Evolutionary conservation across 2,329 filamentous ascomycete genomes (phyloP), one percentile per base, ranked within the genome.

Genomic region (Microcyclospora tardicrescens): DNA sequence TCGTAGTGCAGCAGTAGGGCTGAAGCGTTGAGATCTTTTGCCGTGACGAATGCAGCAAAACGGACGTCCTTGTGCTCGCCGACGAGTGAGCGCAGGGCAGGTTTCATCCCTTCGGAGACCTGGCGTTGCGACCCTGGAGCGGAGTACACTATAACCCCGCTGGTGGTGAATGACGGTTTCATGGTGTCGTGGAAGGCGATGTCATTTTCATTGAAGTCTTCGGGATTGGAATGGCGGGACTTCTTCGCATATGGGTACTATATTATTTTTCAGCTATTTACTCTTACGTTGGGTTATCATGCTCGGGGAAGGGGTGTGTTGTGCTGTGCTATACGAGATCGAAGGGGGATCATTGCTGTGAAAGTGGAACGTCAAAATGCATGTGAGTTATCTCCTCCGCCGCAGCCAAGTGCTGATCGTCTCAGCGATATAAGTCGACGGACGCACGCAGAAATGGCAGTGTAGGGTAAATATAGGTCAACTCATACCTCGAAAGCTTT

Each of bases 111-210:
- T 11, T 67, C 67, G 41, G 68, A 65, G 6, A 46, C 40, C 41
- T 65, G 64, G 37, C 46, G 45, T 40, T 60, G 53, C 50, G 55
- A 54, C 16, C 65, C 61, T 40, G 69, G 55, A 34, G 66, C 68
- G 6, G 70, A 66, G 48, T 84, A 79, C 2, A 93, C 68, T 31
- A 94, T 64, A 2, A 77, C 77, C 45, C 85, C 82, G 46, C 77
- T 74, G 2, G 77, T 75, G 29, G 80, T 79, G 81, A 89, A 95
- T 36, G 73, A 77, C 19, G 85, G 84, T 51, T 85, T 85, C 58
- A 82, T 74, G 33, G 76, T 79, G 46, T 75, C 69, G 61, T 85
- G 82, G 59, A 80, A 91, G 16, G 66, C 70, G 53, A 72, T 71
- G 46, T 89, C 81, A 41, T 64, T 61, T 34, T 73, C 68, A 50